These are phyloP conservation scores for Dipteronia sinensis DNA, from an alignment of 345 rosid species.

Conservation along the genomic window DNA sequence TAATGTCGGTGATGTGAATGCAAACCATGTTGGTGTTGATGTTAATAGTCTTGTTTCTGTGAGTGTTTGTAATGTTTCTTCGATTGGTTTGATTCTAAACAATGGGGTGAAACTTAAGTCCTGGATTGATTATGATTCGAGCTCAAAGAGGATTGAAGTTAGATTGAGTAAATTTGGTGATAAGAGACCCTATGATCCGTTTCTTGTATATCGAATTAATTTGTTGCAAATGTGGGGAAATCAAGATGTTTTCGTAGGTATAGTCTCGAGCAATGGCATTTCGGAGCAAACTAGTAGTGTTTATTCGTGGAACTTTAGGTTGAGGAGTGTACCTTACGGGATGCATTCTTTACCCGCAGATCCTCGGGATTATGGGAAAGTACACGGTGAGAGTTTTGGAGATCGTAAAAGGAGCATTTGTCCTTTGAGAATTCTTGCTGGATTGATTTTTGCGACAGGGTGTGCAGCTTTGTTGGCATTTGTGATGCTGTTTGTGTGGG, in stretches of 20 bases:
- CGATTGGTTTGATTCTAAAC: conserved; percentile 30
- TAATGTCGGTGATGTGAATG: conserved; percentile 38
- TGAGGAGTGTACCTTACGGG: conserved; percentile 30
- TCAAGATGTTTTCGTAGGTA: conserved; percentile 41
- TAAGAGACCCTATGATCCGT: conserved; percentile 41
- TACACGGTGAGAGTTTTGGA: conserved; percentile 14
- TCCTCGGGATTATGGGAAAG: conserved; percentile 27
- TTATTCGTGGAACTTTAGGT: conserved; percentile 54
- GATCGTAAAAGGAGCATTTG: conserved; percentile 26
- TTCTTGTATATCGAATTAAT: conserved; percentile 36
- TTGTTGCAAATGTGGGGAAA: conserved; percentile 43
- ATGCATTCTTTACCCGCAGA: conserved; percentile 57
- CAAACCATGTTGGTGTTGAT: conserved; percentile 34
- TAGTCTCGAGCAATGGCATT: conserved; percentile 37
- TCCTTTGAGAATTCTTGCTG: conserved; percentile 43
- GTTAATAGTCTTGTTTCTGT: conserved; percentile 35
- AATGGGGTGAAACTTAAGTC: conserved; percentile 47
- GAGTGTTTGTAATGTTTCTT: conserved; percentile 32
- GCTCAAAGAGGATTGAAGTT: conserved; percentile 47
- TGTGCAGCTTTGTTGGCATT: conserved; percentile 50
- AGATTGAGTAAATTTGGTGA: conserved; percentile 44
- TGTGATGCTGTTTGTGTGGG: conserved; percentile 40
- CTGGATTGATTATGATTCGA: conserved; percentile 59
- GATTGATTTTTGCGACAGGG: conserved; percentile 43
- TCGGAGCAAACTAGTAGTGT: conserved; percentile 31